Evolutionary conservation across 768 basidiomycete genomes (phyloP).

Genomic region (Pleurotus pulmonarius): DNA sequence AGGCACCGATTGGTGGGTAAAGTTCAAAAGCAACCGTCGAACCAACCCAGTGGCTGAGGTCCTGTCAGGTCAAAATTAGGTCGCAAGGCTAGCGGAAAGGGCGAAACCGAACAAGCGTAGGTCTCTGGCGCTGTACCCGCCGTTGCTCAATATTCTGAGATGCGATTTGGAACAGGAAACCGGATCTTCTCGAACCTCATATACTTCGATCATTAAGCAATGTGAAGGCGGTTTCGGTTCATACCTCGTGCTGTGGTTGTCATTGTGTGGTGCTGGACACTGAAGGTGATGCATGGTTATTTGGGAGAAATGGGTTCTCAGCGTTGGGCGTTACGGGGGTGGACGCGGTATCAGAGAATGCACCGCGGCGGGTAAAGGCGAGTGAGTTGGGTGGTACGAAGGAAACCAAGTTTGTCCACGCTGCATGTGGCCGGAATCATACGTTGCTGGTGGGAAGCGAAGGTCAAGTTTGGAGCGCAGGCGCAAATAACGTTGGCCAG

Average conservation of each 20-base stretch:
- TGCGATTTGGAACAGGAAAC: conserved; percentile 37
- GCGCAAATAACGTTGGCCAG: conserved; percentile 79
- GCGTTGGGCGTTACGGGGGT: conserved; percentile 59
- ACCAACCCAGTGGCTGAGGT: neutral
- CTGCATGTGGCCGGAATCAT: conserved; percentile 82
- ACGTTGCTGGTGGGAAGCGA: conserved; percentile 78
- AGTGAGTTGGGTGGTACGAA: conserved; percentile 55
- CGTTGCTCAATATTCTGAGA: neutral
- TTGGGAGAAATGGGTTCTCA: conserved; percentile 77
- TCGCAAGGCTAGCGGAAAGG: conserved; percentile 59
- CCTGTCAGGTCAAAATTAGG: conserved; percentile 67
- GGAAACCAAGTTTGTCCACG: conserved; percentile 67
- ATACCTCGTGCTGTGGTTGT: conserved; percentile 73
- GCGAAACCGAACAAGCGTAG: conserved; percentile 37
- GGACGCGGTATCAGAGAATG: conserved; percentile 69
- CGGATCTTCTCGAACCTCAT: conserved; percentile 85
- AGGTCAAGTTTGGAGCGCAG: conserved; percentile 82
- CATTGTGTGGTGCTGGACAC: conserved; percentile 74
- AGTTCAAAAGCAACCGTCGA: conserved; percentile 16
- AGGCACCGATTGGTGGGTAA: conserved; percentile 80
- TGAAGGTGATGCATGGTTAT: conserved; percentile 82
- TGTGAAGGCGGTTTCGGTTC: conserved; percentile 66
- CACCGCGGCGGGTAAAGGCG: conserved; percentile 60
- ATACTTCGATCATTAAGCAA: conserved; percentile 87
- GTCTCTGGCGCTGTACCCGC: conserved; percentile 15